Conservation (phyloP, 2,329 filamentous ascomycete genomes). For the Colletotrichum sp. region DNA sequence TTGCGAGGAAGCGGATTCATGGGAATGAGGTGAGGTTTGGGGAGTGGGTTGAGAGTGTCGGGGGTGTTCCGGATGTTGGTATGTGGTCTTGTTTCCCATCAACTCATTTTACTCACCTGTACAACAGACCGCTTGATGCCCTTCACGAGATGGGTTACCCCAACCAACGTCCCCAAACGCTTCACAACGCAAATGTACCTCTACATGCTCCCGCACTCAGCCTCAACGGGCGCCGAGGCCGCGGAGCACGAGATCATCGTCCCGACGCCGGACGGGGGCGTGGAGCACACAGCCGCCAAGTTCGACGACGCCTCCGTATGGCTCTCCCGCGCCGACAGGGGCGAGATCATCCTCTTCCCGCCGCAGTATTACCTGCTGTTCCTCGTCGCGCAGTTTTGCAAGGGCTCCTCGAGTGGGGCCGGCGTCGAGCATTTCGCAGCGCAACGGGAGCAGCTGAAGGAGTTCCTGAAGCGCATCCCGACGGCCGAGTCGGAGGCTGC, state of each 20-base stretch:
- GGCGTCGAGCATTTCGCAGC: slow-evolving; percentile 41
- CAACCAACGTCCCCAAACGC: slow-evolving; percentile 71
- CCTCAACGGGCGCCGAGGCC: slow-evolving; percentile 32
- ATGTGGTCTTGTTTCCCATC: slow-evolving; percentile 25
- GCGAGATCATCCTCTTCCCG: slow-evolving; percentile 84
- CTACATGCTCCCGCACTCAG: slow-evolving; percentile 77
- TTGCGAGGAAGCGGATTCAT: slow-evolving; percentile 74
- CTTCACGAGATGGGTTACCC: slow-evolving; percentile 94
- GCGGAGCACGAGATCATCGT: slow-evolving; percentile 60
- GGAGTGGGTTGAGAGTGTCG: slow-evolving; percentile 65
- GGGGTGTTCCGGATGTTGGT: slow-evolving; percentile 71
- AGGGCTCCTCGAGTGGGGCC: slow-evolving; percentile 32
- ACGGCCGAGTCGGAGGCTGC: slow-evolving; percentile 46
- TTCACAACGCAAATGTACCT: slow-evolving; percentile 98
- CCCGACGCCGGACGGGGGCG: slow-evolving; percentile 73
- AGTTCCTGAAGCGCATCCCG: slow-evolving; percentile 54
- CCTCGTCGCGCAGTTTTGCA: slow-evolving; percentile 60
- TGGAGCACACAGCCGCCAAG: slow-evolving; percentile 73
- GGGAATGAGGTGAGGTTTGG: slow-evolving; percentile 67
- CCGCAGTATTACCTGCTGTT: slow-evolving; percentile 82
- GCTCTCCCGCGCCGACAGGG: slow-evolving; percentile 66
- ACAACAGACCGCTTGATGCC: slow-evolving; percentile 60
- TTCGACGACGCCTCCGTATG: slow-evolving; percentile 77
- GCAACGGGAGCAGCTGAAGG: slow-evolving; percentile 58
- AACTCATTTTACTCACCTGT: no score